A percentile compares a stretch with the other conserved stretches of the same genome.
Evolutionary conservation across 1,284 basidiomycete genomes (phyloP).

Genomic region (Crepidotus sp.): DNA sequence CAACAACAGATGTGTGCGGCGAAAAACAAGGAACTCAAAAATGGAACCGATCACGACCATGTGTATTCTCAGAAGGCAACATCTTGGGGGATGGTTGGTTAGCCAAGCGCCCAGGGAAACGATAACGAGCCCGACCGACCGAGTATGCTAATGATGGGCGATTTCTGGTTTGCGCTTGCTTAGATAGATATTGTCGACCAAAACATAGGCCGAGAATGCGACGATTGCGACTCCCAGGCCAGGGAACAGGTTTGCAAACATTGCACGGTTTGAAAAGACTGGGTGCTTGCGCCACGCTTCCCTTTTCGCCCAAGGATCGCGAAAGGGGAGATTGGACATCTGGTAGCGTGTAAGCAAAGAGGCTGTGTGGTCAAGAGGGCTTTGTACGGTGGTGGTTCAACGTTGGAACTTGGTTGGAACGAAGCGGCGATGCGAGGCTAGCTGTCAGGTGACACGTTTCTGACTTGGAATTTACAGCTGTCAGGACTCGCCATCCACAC

Average conservation of each 20-base stretch:
- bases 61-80: slow-evolving; percentile 3
- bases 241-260: slow-evolving; percentile 85
- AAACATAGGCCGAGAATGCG: slow-evolving; percentile 85
- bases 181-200: slow-evolving; percentile 64
- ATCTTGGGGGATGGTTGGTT: slow-evolving; percentile 3
- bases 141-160: slow-evolving; percentile 28
- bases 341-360: slow-evolving; percentile 17
- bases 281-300: slow-evolving; percentile 91
- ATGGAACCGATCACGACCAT: background rate
- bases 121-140: background rate
- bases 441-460: background rate
- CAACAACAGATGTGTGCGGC: background rate
- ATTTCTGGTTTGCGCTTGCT: slow-evolving; percentile 28
- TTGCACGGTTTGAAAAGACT: slow-evolving; percentile 76
- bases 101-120: background rate
- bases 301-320: slow-evolving; percentile 90
- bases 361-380: background rate
- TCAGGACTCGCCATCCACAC: too few relatives aligned
- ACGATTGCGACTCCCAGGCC: slow-evolving; percentile 88
- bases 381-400: slow-evolving; percentile 4
- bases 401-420: background rate
- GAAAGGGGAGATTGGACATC: slow-evolving; percentile 63
- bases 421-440: background rate
- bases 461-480: background rate
- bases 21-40: background rate